phyloP scores from a whole-genome alignment of 2,329 filamentous ascomycete species.

The Aureobasidium leucospermi region DNA sequence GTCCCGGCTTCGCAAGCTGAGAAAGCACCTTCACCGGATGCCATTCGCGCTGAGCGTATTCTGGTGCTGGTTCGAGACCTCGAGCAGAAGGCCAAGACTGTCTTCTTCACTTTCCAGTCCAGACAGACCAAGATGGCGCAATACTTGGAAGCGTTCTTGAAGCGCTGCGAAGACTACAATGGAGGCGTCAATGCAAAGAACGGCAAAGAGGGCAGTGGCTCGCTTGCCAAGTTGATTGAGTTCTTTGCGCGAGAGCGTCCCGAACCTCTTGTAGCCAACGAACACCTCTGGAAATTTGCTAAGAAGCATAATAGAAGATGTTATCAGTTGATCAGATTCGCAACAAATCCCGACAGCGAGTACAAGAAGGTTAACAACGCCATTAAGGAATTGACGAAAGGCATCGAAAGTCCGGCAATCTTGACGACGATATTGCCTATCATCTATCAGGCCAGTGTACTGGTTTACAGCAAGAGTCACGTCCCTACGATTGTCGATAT shows the following conservation, averaged over 20 bases:
- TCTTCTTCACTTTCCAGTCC: conserved; percentile 79
- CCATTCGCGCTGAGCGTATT: conserved; percentile 75
- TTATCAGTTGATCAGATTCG: conserved; percentile 83
- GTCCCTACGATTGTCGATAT: conserved; percentile 83
- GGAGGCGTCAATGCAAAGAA: conserved; percentile 73
- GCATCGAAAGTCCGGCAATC: conserved; percentile 60
- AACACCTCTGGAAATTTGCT: conserved; percentile 82
- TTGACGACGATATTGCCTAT: conserved; percentile 76
- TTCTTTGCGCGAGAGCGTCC: conserved; percentile 69
- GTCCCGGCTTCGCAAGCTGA: conserved; percentile 32
- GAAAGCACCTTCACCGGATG: conserved; percentile 56
- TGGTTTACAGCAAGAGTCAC: conserved; percentile 92
- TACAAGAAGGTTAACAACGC: conserved; percentile 87
- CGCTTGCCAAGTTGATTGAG: conserved; percentile 64
- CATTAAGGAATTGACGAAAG: conserved; percentile 80
- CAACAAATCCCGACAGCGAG: conserved; percentile 77
- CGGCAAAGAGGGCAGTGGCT: conserved; percentile 57
- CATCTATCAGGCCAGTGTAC: conserved; percentile 71
- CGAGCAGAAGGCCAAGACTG: conserved; percentile 69
- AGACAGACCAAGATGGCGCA: conserved; percentile 69
- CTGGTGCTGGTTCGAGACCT: conserved; percentile 73
- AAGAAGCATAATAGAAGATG: conserved; percentile 83
- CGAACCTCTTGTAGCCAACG: conserved; percentile 62
- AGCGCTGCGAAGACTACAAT: conserved; percentile 83
- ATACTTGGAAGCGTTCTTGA: conserved; percentile 68